Evolutionary conservation across 2,329 filamentous ascomycete species (phyloP).

Genomic region (Colletotrichum orbiculare): DNA sequence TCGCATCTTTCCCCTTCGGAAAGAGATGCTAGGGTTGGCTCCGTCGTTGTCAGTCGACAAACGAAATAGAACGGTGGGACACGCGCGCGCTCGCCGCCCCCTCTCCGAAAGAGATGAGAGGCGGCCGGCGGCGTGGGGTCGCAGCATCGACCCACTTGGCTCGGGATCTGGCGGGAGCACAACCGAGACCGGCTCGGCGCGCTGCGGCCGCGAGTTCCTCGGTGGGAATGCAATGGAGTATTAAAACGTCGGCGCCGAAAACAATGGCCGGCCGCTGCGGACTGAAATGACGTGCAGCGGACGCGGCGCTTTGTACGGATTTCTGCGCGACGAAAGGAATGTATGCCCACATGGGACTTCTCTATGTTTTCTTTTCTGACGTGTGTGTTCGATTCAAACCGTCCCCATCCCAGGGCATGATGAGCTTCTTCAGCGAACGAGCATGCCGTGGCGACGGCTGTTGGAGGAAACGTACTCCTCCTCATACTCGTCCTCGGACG

Average conservation of each 20-base stretch:
- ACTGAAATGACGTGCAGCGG: background rate
- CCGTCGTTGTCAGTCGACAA: slow-evolving; percentile 35
- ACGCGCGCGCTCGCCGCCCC: slow-evolving; percentile 25
- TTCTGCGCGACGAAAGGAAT: slow-evolving; percentile 44
- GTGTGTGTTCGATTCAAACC: background rate
- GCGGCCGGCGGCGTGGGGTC: slow-evolving; percentile 53
- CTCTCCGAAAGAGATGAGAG: background rate
- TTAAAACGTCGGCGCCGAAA: slow-evolving; percentile 25
- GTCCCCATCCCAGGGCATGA: slow-evolving; percentile 29
- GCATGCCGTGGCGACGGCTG: slow-evolving; percentile 72
- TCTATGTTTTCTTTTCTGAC: slow-evolving; percentile 25
- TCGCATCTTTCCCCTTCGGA: slow-evolving; percentile 18
- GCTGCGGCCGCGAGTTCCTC: slow-evolving; percentile 38
- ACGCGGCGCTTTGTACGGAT: slow-evolving; percentile 14
- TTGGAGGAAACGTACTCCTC: slow-evolving; percentile 54
- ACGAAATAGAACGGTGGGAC: slow-evolving; percentile 21
- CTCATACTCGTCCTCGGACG: slow-evolving; percentile 69
- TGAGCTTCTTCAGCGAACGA: slow-evolving; percentile 55
- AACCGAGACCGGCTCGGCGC: slow-evolving; percentile 59
- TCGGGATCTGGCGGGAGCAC: slow-evolving; percentile 23
- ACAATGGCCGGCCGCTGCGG: slow-evolving; percentile 9
- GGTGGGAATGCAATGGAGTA: slow-evolving; percentile 32
- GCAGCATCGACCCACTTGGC: slow-evolving; percentile 65
- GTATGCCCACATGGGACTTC: slow-evolving; percentile 43
- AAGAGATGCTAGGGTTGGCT: slow-evolving; percentile 21